Base-by-base conservation (phyloP, 2,329 filamentous ascomycete species). In the Hymenoscyphus linearis region DNA sequence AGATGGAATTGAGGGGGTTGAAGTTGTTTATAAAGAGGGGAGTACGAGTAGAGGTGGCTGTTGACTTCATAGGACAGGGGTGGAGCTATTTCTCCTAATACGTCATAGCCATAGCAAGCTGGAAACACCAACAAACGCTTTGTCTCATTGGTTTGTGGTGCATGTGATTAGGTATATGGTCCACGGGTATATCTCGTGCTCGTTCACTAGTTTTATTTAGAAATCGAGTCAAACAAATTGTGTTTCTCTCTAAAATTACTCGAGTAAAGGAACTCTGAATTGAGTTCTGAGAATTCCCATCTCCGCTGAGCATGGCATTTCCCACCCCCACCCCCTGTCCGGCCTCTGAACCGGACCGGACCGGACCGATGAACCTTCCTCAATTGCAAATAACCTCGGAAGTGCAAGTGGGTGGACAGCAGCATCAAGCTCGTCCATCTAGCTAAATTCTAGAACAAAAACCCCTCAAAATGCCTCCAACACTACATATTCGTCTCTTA, bases 1-100 rank as follows among this genome's bases (percentile, higher is more conserved):
- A 25, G 31, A 34, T 3, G n/a, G 25, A 53, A 31, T 27, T 9
- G 26, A 52, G 31, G 31, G 27, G 27, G 18, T 55, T 37, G 26
- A 22, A 34, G 53, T 25, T 22, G 27, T 34, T 55, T 37, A 9
- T 55, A 36, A 55, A 25, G 53, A 55, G 18, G 53, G n/a, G n/a
- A n/a, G n/a, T n/a, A n/a, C n/a, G n/a, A 34, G 26, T 31, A 7
- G 31, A 18, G 53, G 53, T 12, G 26, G 18, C 34, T 31, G 34
- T 55, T 55, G 53, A 47, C 40, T 47, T 47, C 40, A 47, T 47
- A 47, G 40, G n/a, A 47, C 53, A 55, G 53, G 53, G 34, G 27
- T 36, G 56, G 36, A 47, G 36, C 34, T 57, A 12, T 34, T 53
- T 35, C 26, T 27, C 18, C 34, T 6, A 9, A 4, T 34, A 55